Percentiles rank a stretch among this genome's conserved stretches.
Conservation (phyloP, 768 basidiomycete species). For the Clitopilus passeckerianus region DNA sequence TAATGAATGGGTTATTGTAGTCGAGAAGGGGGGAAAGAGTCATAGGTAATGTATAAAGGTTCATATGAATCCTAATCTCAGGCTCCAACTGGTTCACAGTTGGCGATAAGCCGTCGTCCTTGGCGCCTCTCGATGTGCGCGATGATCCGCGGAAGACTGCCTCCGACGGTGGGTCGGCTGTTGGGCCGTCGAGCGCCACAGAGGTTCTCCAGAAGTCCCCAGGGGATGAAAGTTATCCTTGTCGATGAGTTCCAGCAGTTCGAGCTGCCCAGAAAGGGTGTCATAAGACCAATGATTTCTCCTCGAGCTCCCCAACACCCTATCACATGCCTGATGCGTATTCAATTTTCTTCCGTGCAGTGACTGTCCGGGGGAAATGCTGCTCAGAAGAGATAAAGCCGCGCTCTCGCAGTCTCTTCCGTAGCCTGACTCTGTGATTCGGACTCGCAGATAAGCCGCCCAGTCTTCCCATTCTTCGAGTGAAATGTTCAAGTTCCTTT, state of each 20-base stretch:
- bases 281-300: not conserved
- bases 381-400: not conserved
- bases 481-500: not conserved
- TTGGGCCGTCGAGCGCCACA: too few species aligned
- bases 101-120: too few species aligned
- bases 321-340: not conserved
- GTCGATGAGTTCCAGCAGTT: not conserved
- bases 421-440: not conserved
- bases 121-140: too few species aligned
- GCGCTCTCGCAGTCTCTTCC: not conserved
- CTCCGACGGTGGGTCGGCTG: too few species aligned
- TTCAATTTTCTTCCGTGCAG: not conserved
- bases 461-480: not conserved
- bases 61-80: too few species aligned
- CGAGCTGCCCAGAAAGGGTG: not conserved
- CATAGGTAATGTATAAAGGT: too few species aligned
- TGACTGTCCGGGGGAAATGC: not conserved
- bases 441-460: not conserved
- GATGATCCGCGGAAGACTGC: too few species aligned
- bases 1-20: too few species aligned
- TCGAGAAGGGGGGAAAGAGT: too few species aligned
- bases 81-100: too few species aligned
- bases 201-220: too few species aligned
- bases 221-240: not conserved
- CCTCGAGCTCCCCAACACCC: not conserved